Evolutionary conservation across 768 basidiomycete species (phyloP).

Genomic region (Agrocybe praecox): DNA sequence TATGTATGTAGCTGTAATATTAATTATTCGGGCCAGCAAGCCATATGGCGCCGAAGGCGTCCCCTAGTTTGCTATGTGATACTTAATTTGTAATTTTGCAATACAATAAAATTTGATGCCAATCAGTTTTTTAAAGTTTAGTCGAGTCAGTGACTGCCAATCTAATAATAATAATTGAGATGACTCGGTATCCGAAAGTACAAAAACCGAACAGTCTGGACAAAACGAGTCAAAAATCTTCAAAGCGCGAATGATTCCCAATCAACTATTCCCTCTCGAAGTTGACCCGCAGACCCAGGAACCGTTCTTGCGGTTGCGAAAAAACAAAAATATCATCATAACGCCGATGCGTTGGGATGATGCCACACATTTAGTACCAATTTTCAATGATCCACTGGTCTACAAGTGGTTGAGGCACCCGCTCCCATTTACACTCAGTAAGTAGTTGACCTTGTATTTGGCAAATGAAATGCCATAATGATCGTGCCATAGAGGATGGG

Average conservation of each 20-base stretch:
- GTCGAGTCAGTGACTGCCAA: no score
- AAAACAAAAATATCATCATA: conserved; percentile 53
- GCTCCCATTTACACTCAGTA: conserved; percentile 48
- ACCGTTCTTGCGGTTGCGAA: conserved; percentile 53
- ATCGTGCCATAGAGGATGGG: conserved; percentile 27
- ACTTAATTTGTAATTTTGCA: no score
- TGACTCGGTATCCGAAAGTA: not conserved
- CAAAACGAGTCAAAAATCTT: no score
- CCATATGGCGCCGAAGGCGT: no score
- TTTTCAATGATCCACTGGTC: conserved; percentile 50
- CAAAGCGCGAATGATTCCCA: conserved; percentile 19
- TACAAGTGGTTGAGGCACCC: conserved; percentile 45
- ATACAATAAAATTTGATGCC: no score
- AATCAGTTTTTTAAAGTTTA: no score
- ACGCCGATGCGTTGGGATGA: conserved; percentile 54
- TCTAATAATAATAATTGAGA: no score
- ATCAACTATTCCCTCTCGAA: conserved; percentile 42
- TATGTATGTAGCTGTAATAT: no score
- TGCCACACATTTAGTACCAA: conserved; percentile 29
- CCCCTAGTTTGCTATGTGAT: no score
- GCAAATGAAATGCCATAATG: no score
- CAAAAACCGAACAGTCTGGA: not conserved
- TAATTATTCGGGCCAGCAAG: no score
- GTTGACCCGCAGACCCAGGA: conserved; percentile 46
- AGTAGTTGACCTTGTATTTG: conserved; percentile 2